A percentile compares a stretch with the other conserved stretches of the same genome.
These are phyloP conservation scores for Colletotrichum destructivum DNA, from an alignment of 2,329 filamentous ascomycete species.

Conservation along the genomic window DNA sequence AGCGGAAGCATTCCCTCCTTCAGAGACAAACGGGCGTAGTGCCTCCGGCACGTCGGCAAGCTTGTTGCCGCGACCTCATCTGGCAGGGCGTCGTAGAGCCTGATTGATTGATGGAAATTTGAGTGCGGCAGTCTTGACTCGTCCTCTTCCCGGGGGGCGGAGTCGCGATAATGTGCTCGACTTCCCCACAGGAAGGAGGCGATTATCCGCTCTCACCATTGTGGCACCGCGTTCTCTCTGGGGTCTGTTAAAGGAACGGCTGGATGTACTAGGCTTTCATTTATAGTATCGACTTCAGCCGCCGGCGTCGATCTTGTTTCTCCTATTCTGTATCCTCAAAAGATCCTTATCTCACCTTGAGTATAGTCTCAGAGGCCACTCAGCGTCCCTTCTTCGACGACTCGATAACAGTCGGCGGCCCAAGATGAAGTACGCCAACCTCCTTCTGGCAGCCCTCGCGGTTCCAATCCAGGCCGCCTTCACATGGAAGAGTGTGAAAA, in stretches of 20 bases:
- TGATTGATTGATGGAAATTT: constrained; percentile 41
- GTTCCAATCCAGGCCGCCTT: constrained; percentile 52
- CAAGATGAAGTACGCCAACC: constrained; percentile 37
- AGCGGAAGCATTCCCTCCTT: constrained; percentile 36
- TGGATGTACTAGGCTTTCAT: background rate
- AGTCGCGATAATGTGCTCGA: constrained; percentile 2
- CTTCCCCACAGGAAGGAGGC: background rate
- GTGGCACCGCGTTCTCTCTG: background rate
- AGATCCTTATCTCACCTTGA: constrained; percentile 10
- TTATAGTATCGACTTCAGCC: constrained; percentile 15
- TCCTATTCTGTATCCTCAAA: background rate
- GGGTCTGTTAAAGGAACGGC: background rate
- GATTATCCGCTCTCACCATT: background rate
- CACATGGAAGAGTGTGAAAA: constrained; percentile 65
- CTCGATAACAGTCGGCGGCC: background rate
- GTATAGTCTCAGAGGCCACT: constrained; percentile 12
- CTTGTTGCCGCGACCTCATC: constrained; percentile 8
- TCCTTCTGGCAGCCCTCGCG: constrained; percentile 42
- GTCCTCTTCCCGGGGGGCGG: constrained; percentile 7
- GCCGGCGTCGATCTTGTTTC: background rate
- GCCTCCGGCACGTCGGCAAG: constrained; percentile 30
- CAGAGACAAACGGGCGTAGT: constrained; percentile 25
- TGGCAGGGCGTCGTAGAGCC: background rate
- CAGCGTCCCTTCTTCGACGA: background rate
- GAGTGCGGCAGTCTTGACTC: background rate